These are phyloP conservation scores for Pseudocercospora pini-densiflorae DNA, from an alignment of 2,329 filamentous ascomycete genomes.

Conservation along the genomic window DNA sequence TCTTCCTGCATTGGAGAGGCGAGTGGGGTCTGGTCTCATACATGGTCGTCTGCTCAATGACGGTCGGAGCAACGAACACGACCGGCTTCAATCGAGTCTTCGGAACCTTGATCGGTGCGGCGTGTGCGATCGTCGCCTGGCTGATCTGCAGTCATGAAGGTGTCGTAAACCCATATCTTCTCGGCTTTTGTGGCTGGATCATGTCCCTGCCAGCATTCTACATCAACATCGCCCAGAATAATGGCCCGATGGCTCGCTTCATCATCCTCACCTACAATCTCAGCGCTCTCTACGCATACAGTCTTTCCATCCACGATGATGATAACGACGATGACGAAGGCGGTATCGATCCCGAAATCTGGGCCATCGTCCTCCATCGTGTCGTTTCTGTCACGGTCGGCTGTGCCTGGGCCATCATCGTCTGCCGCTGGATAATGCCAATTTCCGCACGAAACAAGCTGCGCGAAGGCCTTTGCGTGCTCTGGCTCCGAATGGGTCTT, in stretches of 20 bases:
- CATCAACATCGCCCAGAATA: slow-evolving; percentile 81
- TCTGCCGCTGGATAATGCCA: slow-evolving; percentile 90
- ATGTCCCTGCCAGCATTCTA: slow-evolving; percentile 76
- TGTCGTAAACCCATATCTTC: slow-evolving; percentile 70
- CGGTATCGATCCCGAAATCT: slow-evolving; percentile 79
- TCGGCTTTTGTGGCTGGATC: slow-evolving; percentile 82
- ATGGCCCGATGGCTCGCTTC: slow-evolving; percentile 89
- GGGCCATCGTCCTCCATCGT: slow-evolving; percentile 85
- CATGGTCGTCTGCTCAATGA: slow-evolving; percentile 99
- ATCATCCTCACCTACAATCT: slow-evolving; percentile 97
- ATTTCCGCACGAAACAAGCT: slow-evolving; percentile 88
- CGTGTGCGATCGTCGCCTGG: slow-evolving; percentile 79
- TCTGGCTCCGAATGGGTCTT: slow-evolving; percentile 92
- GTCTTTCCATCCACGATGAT: slow-evolving; percentile 76
- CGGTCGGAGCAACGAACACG: slow-evolving; percentile 92
- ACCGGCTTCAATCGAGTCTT: slow-evolving; percentile 85
- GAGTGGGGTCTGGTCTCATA: slow-evolving; percentile 97
- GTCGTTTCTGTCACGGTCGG: slow-evolving; percentile 84
- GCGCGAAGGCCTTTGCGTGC: slow-evolving; percentile 83
- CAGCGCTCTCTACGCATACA: slow-evolving; percentile 92
- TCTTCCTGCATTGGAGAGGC: slow-evolving; percentile 86
- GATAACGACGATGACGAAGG: slow-evolving; percentile 86
- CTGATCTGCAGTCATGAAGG: slow-evolving; percentile 58
- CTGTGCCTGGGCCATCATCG: slow-evolving; percentile 87
- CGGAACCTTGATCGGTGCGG: slow-evolving; percentile 81